Evolutionary conservation across 257 asterid genomes (phyloP).

Genomic region (Ilex asprella): DNA sequence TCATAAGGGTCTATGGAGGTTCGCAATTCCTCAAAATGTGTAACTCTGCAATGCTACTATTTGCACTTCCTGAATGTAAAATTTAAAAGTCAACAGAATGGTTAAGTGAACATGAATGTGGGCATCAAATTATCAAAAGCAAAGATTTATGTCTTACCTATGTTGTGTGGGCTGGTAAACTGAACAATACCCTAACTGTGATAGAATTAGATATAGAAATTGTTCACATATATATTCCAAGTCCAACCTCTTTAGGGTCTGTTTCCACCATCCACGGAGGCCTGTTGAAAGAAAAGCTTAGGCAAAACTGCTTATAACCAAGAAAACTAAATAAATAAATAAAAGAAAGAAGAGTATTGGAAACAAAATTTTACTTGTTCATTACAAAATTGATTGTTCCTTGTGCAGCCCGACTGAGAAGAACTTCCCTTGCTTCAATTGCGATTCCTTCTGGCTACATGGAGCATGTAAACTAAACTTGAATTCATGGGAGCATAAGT

Average conservation of each 20-base stretch:
- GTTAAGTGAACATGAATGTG: too few relatives aligned
- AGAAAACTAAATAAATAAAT: not conserved
- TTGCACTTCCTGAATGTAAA: too few relatives aligned
- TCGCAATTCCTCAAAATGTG: too few relatives aligned
- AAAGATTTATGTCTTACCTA: too few relatives aligned
- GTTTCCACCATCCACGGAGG: slow-evolving; percentile 99
- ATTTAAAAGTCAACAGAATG: too few relatives aligned
- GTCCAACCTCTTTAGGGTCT: slow-evolving; percentile 77
- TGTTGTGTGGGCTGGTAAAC: too few relatives aligned
- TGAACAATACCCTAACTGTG: too few relatives aligned
- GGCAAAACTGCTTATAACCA: not conserved
- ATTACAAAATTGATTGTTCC: slow-evolving; percentile 70
- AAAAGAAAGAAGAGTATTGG: not conserved
- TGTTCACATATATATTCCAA: slow-evolving; percentile 56
- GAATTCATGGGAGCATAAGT: not conserved
- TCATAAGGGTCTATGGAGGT: too few relatives aligned
- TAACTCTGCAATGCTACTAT: too few relatives aligned
- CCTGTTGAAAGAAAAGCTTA: slow-evolving; percentile 28
- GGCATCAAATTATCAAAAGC: too few relatives aligned
- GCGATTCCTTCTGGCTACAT: slow-evolving; percentile 80
- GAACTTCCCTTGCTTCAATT: slow-evolving; percentile 74
- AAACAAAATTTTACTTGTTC: slow-evolving; percentile 27
- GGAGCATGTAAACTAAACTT: not conserved
- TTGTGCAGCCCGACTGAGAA: slow-evolving; percentile 66
- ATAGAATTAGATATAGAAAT: not conserved